phyloP scores from a whole-genome alignment of 2,329 filamentous ascomycete genomes.

The Fusarium tricinctum region DNA sequence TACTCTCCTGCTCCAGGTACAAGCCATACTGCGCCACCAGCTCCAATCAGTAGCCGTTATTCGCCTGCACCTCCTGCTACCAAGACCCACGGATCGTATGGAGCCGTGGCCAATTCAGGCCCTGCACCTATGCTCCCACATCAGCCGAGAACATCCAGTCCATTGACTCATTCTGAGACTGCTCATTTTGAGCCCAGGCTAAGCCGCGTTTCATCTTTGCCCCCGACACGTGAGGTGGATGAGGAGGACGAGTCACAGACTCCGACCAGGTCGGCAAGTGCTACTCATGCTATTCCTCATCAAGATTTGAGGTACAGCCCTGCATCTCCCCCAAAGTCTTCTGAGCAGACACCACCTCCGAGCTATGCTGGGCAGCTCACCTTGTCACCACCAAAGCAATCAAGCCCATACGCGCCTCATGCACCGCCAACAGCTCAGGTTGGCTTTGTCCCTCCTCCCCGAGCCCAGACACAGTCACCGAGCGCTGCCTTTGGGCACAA shows the following conservation, averaged over 20 bases:
- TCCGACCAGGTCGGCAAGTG: constrained; percentile 47
- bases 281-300: constrained; percentile 45
- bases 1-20: constrained; percentile 72
- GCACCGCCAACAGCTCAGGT: constrained; percentile 50
- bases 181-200: constrained; percentile 69
- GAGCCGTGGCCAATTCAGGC: constrained; percentile 52
- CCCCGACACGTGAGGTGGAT: constrained; percentile 73
- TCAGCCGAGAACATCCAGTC: constrained; percentile 75
- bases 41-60: constrained; percentile 65
- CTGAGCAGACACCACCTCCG: constrained; percentile 65
- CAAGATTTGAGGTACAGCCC: constrained; percentile 58
- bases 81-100: constrained; percentile 61
- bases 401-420: constrained; percentile 65
- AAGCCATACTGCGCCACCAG: constrained; percentile 54
- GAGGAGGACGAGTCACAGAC: constrained; percentile 64
- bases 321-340: constrained; percentile 49
- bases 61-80: constrained; percentile 61
- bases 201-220: constrained; percentile 69
- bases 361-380: constrained; percentile 57
- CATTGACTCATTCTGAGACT: constrained; percentile 74
- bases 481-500: constrained; percentile 61
- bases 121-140: constrained; percentile 67
- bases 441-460: constrained; percentile 68
- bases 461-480: constrained; percentile 75
- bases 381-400: constrained; percentile 70